A percentile compares a stretch with the other conserved stretches of the same genome.
phyloP scores from a whole-genome alignment of 441 rosid genomes.

The California macrophylla region DNA sequence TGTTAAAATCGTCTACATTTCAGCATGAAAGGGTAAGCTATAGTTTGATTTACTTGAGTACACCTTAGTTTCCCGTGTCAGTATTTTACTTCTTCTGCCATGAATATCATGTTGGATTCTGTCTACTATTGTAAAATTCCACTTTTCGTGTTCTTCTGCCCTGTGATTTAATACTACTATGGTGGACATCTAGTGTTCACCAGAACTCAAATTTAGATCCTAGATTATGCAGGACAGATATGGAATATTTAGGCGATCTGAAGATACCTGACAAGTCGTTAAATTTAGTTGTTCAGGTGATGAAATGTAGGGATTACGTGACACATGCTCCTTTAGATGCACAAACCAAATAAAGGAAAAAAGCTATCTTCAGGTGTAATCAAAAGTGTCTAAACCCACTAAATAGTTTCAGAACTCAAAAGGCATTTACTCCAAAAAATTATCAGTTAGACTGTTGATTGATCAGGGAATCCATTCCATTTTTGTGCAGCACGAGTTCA shows the following conservation, averaged over 20 bases:
- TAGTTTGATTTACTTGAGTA: constrained; percentile 8
- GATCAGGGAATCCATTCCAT: background rate
- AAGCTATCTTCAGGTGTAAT: background rate
- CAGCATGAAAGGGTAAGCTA: constrained; percentile 66
- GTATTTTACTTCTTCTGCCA: background rate
- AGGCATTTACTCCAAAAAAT: background rate
- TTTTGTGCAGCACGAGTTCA: background rate
- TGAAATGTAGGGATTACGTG: background rate
- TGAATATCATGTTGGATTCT: background rate
- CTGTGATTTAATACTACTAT: background rate
- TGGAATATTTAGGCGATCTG: background rate
- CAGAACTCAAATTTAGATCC: background rate
- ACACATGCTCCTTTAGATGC: background rate
- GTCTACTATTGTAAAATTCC: background rate
- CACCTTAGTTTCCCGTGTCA: background rate
- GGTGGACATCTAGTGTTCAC: background rate
- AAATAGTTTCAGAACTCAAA: background rate
- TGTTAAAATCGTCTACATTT: constrained; percentile 46
- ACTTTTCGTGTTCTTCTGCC: background rate
- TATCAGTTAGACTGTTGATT: background rate
- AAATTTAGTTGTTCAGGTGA: background rate
- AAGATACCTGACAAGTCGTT: background rate
- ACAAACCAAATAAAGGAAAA: background rate
- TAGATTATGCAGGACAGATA: background rate
- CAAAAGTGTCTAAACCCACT: background rate